Evolutionary conservation across 352 stramenopile genomes (phyloP).

Genomic region (Pythium vanterpoolii): DNA sequence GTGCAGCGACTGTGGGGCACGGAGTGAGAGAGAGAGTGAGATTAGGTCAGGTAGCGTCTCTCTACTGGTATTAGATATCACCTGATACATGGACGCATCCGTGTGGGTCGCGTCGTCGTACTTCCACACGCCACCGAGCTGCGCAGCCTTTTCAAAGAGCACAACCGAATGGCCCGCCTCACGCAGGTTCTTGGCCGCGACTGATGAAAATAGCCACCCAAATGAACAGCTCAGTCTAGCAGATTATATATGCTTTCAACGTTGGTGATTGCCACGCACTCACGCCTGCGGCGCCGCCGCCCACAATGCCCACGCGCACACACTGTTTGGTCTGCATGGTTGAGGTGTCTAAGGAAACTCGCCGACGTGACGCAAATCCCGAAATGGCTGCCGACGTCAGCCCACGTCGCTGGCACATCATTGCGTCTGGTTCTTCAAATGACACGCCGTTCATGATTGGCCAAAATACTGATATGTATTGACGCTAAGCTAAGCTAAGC

Average conservation of each 20-base stretch:
- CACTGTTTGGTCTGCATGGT: slow-evolving; percentile 14
- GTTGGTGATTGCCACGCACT: slow-evolving; percentile 58
- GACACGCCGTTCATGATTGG: not conserved
- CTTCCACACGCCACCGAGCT: slow-evolving; percentile 76
- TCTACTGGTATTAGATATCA: slow-evolving; percentile 6
- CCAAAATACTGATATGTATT: not conserved
- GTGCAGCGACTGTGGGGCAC: slow-evolving; percentile 48
- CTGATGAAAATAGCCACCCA: slow-evolving; percentile 31
- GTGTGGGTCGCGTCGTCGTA: slow-evolving; percentile 48
- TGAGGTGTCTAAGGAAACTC: not conserved
- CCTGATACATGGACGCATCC: slow-evolving; percentile 72
- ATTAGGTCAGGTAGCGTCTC: not conserved
- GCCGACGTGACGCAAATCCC: not conserved
- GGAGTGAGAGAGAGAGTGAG: not conserved
- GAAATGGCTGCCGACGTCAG: not conserved
- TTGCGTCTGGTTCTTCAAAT: not conserved
- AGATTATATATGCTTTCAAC: not conserved
- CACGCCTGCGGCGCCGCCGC: slow-evolving; percentile 67
- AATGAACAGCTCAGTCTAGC: not conserved
- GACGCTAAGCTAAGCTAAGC: not conserved
- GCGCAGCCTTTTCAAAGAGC: slow-evolving; percentile 63
- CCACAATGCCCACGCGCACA: slow-evolving; percentile 56
- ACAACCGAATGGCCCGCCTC: slow-evolving; percentile 64
- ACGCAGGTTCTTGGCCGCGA: slow-evolving; percentile 66
- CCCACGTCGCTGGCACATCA: not conserved